Base-by-base conservation (phyloP, 495 filamentous ascomycete species). In the Aspergillus bertholletiae region DNA sequence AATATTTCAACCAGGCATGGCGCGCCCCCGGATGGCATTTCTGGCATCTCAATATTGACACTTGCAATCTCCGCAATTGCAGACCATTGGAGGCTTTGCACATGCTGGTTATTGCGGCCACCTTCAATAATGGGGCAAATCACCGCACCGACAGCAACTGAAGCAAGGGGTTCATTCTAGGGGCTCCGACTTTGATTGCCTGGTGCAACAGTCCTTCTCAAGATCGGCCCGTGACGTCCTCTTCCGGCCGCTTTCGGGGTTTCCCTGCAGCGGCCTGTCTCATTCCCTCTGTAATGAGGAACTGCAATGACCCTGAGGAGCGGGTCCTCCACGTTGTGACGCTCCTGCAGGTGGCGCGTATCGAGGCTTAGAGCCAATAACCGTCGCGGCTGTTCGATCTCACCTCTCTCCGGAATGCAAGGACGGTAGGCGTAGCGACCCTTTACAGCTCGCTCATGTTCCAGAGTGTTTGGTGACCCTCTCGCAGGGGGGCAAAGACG, bases 401-500 rank as follows among this genome's bases (percentile, higher is more conserved):
- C 48, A 54, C 58, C 57, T 61, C 53, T 53, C 49, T 64, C 56
- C 55, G 59, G 61, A 61, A 70, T 70, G 67, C 67, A 70, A 70
- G 67, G 67, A 65, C 43, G 18, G 52, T 57, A 46, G 40, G 50
- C 21, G 54, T 49, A 63, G 56, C 55, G 51, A 54, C 58, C 56
- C 61, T 61, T 55, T 50, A 54, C 40, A 50, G 47, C 50, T 56
- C 43, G 5, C 37, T 52, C 52, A 62, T 62, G 61, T 64, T 60
- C 61, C 57, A 62, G 56, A 54, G 54, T 57, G 55, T 55, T 45
- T 50, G 50, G 43, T 54, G 53, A 54, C 55, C 58, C 54, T 60
- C 56, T 43, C 54, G 55, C 64, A 67, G 60, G n/a, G 64, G 64
- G 58, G 48, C 27, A 27, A 24, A 51, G 55, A 59, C 49, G 53